phyloP scores from a whole-genome alignment of 345 rosid genomes.

The Dovyalis caffra region DNA sequence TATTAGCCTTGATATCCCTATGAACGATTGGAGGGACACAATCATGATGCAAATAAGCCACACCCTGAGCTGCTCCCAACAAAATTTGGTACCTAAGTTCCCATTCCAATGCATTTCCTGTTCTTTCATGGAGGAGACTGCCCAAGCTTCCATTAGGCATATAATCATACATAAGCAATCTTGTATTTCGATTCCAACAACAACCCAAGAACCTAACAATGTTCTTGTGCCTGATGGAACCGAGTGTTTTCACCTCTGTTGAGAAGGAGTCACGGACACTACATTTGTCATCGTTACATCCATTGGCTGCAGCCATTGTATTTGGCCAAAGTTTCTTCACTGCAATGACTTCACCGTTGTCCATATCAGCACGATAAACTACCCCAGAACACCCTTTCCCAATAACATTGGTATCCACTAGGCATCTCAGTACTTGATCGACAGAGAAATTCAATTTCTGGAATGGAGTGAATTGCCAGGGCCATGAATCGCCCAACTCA shows the following conservation, averaged over 20 bases:
- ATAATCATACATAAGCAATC: conserved; percentile 88
- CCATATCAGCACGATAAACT: conserved; percentile 90
- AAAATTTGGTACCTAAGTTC: conserved; percentile 79
- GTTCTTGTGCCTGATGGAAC: conserved; percentile 93
- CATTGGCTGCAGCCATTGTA: conserved; percentile 39
- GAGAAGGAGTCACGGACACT: conserved; percentile 89
- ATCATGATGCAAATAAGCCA: conserved; percentile 93
- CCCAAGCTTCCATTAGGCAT: conserved; percentile 97
- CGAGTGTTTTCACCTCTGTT: conserved; percentile 83
- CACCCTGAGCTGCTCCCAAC: conserved; percentile 89
- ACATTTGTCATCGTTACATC: conserved; percentile 45
- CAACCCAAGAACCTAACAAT: conserved; percentile 90
- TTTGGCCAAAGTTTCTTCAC: conserved; percentile 95
- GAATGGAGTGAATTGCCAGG: conserved; percentile 95
- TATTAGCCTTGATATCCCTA: conserved; percentile 90
- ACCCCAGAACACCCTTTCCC: conserved; percentile 94
- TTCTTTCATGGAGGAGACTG: conserved; percentile 78
- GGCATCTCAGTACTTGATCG: conserved; percentile 74
- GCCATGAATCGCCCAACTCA: conserved; percentile 81
- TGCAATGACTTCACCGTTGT: conserved; percentile 77
- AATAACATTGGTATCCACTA: conserved; percentile 77
- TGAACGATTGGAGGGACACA: conserved; percentile 93
- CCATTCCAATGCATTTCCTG: conserved; percentile 75
- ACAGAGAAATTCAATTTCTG: conserved; percentile 89
- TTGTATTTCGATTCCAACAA: conserved; percentile 78